Evolutionary conservation across 1,284 basidiomycete genomes (phyloP), one percentile per base, ranked within the genome.

Genomic region (Marasmius tenuissimus): DNA sequence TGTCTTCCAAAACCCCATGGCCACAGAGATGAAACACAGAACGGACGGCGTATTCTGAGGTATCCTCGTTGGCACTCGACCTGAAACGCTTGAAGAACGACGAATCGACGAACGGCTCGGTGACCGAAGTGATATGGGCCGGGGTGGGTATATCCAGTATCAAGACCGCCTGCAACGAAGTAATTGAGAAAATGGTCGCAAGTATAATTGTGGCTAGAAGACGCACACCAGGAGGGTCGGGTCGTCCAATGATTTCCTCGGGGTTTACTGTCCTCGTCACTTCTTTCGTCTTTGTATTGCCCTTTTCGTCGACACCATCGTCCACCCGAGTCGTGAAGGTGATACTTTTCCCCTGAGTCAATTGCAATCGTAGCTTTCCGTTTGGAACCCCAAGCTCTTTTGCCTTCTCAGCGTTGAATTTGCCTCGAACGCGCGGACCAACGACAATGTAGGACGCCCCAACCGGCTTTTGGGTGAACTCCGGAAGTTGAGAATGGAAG

Each of bases 381-480:
- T 77, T 76, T 1, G 84, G 81, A 3, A 98, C 78, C 9, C 90
- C 89, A 0, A 95, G 78, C 38, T 77, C 82, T 6, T 79, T 71
- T 0, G 95, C 93, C 65, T 85, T 88, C 61, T 76, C 75, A 0
- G 76, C 86, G 65, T 97, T 85, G 70, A 98, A 97, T 73, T 93
- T 94, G n/a, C 96, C 96, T 3, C 94, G 86, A 42, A 89, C 79
- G 2, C 81, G 81, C 0, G 94, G 92, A 0, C 94, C 93, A 54
- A 93, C 81, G 48, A 91, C 74, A 27, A 96, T 81, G 72, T 96
- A 97, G 5, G 82, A 82, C n/a, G 86, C 62, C 2, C 81, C 78
- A 7, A 61, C 54, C 40, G 67, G n/a, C 33, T 34, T 33, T 38
- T 37, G 67, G 42, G 63, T 59, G 56, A 76, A 77, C 51, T 68